These are phyloP conservation scores for Penicillium sp. DNA, from an alignment of 2,329 filamentous ascomycete species.

Conservation along the genomic window DNA sequence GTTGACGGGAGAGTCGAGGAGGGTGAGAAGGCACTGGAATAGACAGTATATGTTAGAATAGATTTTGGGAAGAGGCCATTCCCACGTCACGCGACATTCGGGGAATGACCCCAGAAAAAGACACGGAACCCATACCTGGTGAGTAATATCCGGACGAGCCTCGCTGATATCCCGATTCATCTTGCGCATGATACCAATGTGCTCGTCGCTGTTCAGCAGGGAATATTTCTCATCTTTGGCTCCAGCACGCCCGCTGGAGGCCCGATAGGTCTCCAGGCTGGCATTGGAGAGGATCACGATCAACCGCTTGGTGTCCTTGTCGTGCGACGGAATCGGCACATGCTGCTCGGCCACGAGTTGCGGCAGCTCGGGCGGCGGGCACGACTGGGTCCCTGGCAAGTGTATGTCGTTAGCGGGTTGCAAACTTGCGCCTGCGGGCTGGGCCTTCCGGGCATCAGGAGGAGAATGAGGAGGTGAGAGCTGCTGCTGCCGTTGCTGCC, in stretches of 20 bases:
- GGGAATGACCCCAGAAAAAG: background rate
- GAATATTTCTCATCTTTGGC: slow-evolving; percentile 90
- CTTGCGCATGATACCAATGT: slow-evolving; percentile 98
- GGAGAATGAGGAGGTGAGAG: background rate
- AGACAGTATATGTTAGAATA: background rate
- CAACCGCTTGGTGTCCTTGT: slow-evolving; percentile 87
- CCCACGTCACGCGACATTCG: background rate
- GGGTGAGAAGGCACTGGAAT: slow-evolving; percentile 84
- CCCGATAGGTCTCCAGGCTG: slow-evolving; percentile 95
- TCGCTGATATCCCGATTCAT: slow-evolving; percentile 99
- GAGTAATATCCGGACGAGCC: slow-evolving; percentile 94
- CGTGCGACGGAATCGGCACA: slow-evolving; percentile 75
- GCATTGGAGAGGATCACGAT: slow-evolving; percentile 98
- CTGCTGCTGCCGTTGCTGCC: background rate
- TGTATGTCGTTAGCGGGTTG: slow-evolving; percentile 32
- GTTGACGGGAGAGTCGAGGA: slow-evolving; percentile 97
- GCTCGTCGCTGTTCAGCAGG: slow-evolving; percentile 96
- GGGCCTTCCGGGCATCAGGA: background rate
- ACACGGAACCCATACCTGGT: slow-evolving; percentile 70
- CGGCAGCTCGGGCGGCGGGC: slow-evolving; percentile 86
- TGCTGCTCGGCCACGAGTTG: slow-evolving; percentile 93
- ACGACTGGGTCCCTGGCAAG: slow-evolving; percentile 80
- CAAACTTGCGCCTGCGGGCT: slow-evolving; percentile 1
- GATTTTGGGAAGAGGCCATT: background rate
- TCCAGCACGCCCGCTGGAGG: slow-evolving; percentile 68